Percentiles rank a stretch among this genome's conserved stretches.
These are phyloP conservation scores for Rauvolfia tetraphylla DNA, from an alignment of 257 asterid species.

Conservation along the genomic window DNA sequence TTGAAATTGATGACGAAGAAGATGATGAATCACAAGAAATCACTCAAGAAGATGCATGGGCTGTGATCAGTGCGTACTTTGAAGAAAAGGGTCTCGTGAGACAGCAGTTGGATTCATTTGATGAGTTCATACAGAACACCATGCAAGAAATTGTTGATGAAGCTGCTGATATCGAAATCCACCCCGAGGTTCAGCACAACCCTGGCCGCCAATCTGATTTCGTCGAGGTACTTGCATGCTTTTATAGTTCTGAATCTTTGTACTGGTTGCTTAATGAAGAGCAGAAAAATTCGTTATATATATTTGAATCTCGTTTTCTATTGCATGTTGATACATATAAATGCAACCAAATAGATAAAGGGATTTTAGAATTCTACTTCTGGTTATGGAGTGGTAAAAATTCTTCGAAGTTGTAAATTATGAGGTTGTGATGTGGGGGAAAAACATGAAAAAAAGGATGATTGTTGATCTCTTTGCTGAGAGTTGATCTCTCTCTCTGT, in stretches of 20 bases:
- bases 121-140: slow-evolving; percentile 25
- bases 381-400: neutral
- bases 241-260: neutral
- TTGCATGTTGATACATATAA: neutral
- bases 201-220: slow-evolving; percentile 43
- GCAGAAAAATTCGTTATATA: neutral
- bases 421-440: neutral
- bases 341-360: neutral
- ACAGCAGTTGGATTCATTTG: slow-evolving; percentile 26
- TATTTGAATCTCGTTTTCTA: neutral
- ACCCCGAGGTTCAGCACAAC: neutral
- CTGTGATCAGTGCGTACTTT: slow-evolving; percentile 48
- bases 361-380: neutral
- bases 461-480: neutral
- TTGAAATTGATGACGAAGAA: neutral
- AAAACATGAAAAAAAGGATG: neutral
- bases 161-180: neutral
- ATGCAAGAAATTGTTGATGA: neutral
- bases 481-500: no score
- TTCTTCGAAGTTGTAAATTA: neutral
- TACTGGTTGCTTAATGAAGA: neutral
- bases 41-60: slow-evolving; percentile 55
- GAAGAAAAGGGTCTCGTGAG: slow-evolving; percentile 58
- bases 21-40: slow-evolving; percentile 30
- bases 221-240: slow-evolving; percentile 29